Percentiles rank a stretch among this genome's conserved stretches.
phyloP scores from a whole-genome alignment of 768 basidiomycete species.

The Megacollybia marginata region DNA sequence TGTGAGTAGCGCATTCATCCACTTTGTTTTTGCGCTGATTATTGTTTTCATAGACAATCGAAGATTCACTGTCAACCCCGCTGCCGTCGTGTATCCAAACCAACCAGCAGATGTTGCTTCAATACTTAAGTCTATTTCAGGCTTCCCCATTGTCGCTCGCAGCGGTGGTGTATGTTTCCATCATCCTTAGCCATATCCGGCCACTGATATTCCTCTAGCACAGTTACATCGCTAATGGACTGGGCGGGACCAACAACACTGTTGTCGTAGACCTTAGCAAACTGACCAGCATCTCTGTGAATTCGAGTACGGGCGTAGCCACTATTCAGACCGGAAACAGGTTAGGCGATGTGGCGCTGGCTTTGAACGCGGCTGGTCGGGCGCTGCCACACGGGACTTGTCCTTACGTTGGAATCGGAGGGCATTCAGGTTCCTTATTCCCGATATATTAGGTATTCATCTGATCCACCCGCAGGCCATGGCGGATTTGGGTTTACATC shows the following conservation, averaged over 20 bases:
- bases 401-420: no score
- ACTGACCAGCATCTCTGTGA: conserved; percentile 6
- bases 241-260: conserved; percentile 8
- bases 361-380: conserved; percentile 1
- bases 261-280: conserved; percentile 7
- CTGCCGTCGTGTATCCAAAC: no score
- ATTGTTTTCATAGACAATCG: no score
- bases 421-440: conserved; percentile 19
- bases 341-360: conserved; percentile 8
- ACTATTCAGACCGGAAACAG: conserved; percentile 9
- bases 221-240: conserved; percentile 4
- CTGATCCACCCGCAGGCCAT: no score
- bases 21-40: no score
- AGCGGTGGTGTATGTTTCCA: background rate
- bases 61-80: no score
- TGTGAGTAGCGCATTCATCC: no score
- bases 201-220: background rate
- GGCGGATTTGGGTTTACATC: conserved; percentile 44
- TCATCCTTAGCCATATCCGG: background rate
- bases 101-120: background rate
- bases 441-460: conserved; percentile 17
- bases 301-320: conserved; percentile 6
- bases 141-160: background rate
- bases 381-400: no score
- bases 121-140: background rate